Evolutionary conservation across 805 yeast species (phyloP).

Genomic region (Ogataea salicorniae): DNA sequence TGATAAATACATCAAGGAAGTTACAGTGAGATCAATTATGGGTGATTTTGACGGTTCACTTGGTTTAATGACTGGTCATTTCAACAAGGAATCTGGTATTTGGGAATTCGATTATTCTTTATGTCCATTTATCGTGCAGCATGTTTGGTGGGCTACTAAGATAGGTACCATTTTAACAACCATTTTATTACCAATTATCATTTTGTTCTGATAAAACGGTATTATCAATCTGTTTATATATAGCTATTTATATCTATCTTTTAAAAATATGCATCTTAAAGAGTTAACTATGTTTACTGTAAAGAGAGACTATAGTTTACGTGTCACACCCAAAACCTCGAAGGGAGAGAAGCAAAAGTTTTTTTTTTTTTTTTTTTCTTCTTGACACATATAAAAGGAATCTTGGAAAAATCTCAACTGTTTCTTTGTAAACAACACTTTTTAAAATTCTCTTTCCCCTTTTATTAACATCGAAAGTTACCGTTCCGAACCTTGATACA

Average conservation of each 20-base stretch:
- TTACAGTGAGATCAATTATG: slow-evolving; percentile 91
- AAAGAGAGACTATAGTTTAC: background rate
- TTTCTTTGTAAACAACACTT: slow-evolving; percentile 4
- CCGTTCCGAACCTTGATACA: slow-evolving; percentile 22
- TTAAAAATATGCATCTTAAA: no score
- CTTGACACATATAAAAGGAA: background rate
- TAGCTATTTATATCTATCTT: no score
- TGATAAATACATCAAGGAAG: slow-evolving; percentile 52
- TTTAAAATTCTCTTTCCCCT: slow-evolving; percentile 3
- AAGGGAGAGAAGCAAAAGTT: background rate
- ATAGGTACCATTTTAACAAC: slow-evolving; percentile 39
- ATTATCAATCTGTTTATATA: background rate
- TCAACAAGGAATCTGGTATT: slow-evolving; percentile 32
- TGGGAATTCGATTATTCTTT: slow-evolving; percentile 69
- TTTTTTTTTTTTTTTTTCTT: background rate
- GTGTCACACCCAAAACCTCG: background rate
- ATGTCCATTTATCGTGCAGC: slow-evolving; percentile 84
- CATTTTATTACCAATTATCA: slow-evolving; percentile 33
- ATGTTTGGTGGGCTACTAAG: slow-evolving; percentile 92
- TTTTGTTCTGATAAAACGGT: slow-evolving; percentile 4
- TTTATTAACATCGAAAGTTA: slow-evolving; percentile 25
- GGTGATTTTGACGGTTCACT: slow-evolving; percentile 91
- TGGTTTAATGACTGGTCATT: slow-evolving; percentile 77
- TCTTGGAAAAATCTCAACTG: slow-evolving; percentile 12
- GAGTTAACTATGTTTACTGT: no score